Conservation (phyloP, 1,284 basidiomycete species). For the Sphagnurus paluster region DNA sequence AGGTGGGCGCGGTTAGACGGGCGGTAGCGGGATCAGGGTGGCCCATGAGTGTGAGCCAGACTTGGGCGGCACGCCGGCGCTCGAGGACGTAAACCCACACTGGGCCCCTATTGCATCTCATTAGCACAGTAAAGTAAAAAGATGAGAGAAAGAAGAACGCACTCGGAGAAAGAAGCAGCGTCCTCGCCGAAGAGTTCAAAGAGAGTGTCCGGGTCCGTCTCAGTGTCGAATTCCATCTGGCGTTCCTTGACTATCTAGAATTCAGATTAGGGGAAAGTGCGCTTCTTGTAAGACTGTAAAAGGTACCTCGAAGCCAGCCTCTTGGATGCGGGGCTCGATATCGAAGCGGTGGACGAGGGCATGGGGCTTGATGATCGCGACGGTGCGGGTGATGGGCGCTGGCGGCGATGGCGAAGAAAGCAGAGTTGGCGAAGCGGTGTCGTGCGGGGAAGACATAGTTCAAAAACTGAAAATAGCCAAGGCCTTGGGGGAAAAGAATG, state of each 20-base stretch:
- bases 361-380: slow-evolving; percentile 79
- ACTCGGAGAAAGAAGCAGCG: slow-evolving; percentile 72
- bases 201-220: slow-evolving; percentile 73
- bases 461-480: slow-evolving; percentile 3
- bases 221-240: slow-evolving; percentile 81
- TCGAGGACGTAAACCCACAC: slow-evolving; percentile 87
- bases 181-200: slow-evolving; percentile 77
- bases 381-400: slow-evolving; percentile 65
- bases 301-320: slow-evolving; percentile 76
- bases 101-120: slow-evolving; percentile 53
- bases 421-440: slow-evolving; percentile 15
- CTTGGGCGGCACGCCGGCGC: slow-evolving; percentile 72
- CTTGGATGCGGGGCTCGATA: slow-evolving; percentile 72
- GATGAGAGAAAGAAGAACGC: slow-evolving; percentile 32
- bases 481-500: slow-evolving; percentile 10
- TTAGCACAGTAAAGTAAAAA: slow-evolving; percentile 5
- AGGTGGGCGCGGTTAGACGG: slow-evolving; percentile 53
- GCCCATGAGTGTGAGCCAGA: slow-evolving; percentile 75
- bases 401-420: too few species aligned
- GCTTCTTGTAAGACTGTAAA: too few species aligned
- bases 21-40: slow-evolving; percentile 59
- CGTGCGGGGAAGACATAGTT: slow-evolving; percentile 21
- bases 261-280: slow-evolving; percentile 5
- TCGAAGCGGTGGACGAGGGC: slow-evolving; percentile 69
- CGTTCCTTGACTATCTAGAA: slow-evolving; percentile 47